phyloP scores from a whole-genome alignment of 202 grass and related monocot genomes.

The Setaria viridis region DNA sequence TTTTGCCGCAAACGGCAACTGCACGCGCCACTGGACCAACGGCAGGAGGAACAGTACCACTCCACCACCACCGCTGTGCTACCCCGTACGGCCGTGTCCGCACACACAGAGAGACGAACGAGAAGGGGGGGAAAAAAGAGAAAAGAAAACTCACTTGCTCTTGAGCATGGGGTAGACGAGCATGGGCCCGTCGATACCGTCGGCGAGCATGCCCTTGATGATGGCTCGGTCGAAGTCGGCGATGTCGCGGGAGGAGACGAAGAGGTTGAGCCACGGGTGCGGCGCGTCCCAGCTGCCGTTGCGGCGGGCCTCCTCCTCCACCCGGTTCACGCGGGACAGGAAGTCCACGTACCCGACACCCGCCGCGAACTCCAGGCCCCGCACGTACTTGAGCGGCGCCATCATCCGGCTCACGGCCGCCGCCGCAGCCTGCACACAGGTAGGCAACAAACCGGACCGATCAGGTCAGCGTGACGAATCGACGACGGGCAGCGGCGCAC shows the following conservation, averaged over 20 bases:
- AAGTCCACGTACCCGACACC: constrained; percentile 86
- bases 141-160: constrained; percentile 61
- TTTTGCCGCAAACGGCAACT: constrained; percentile 41
- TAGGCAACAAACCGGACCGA: neutral
- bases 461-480: neutral
- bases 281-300: constrained; percentile 86
- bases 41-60: neutral
- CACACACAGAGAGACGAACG: too few relatives aligned
- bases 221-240: constrained; percentile 65
- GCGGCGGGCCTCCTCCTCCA: constrained; percentile 79
- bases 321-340: constrained; percentile 77
- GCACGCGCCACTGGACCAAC: neutral
- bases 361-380: constrained; percentile 77
- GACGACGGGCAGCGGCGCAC: neutral
- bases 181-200: constrained; percentile 93
- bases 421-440: neutral
- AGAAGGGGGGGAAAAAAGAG: neutral
- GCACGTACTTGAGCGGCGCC: constrained; percentile 66
- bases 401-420: constrained; percentile 43
- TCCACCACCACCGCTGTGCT: neutral
- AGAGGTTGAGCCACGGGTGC: constrained; percentile 98
- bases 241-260: constrained; percentile 74
- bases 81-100: neutral
- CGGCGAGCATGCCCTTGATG: constrained; percentile 64
- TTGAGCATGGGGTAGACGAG: constrained; percentile 89